A percentile compares a stretch with the other conserved stretches of the same genome.
phyloP scores from a whole-genome alignment of 1,284 basidiomycete genomes.

The Apiotrichum akiyoshidainum region DNA sequence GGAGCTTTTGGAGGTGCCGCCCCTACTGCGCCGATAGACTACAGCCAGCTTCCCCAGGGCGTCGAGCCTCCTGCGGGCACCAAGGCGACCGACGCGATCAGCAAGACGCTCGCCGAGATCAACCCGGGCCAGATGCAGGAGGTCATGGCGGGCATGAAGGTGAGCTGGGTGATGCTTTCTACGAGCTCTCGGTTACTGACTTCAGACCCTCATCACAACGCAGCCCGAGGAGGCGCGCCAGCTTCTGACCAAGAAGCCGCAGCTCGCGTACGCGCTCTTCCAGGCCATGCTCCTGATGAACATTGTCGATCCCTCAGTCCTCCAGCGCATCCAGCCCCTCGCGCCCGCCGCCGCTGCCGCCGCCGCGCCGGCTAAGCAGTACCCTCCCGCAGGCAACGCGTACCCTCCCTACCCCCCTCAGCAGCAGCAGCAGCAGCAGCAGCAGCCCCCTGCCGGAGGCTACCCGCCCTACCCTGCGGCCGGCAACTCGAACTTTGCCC shows the following conservation, averaged over 20 bases:
- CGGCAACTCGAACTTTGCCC: conserved; percentile 31
- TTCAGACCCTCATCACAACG: conserved; percentile 67
- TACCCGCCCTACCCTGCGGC: conserved; percentile 20
- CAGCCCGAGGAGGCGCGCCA: conserved; percentile 85
- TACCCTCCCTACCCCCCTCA: conserved; percentile 38
- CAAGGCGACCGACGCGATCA: conserved; percentile 79
- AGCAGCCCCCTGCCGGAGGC: conserved; percentile 26
- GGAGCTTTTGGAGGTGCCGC: conserved; percentile 34
- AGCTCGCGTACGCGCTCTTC: conserved; percentile 93
- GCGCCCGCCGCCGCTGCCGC: conserved; percentile 25
- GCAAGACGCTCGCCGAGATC: conserved; percentile 78
- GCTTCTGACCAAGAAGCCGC: conserved; percentile 78
- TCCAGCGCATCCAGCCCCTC: conserved; percentile 41
- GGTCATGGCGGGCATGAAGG: conserved; percentile 97
- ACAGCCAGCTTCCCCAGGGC: conserved; percentile 68
- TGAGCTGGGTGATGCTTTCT: conserved; percentile 48
- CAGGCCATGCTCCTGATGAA: conserved; percentile 92
- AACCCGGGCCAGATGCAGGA: conserved; percentile 83
- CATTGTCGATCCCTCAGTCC: conserved; percentile 81
- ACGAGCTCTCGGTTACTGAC: background rate
- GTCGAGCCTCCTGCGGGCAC: conserved; percentile 70
- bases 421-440: conserved; percentile 32
- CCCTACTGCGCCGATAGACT: conserved; percentile 18
- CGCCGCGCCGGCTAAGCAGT: conserved; percentile 19
- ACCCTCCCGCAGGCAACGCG: conserved; percentile 16